Percentiles rank a stretch among this genome's conserved stretches.
Conservation (phyloP, 305 asterid species). For the Fraxinus sp. region DNA sequence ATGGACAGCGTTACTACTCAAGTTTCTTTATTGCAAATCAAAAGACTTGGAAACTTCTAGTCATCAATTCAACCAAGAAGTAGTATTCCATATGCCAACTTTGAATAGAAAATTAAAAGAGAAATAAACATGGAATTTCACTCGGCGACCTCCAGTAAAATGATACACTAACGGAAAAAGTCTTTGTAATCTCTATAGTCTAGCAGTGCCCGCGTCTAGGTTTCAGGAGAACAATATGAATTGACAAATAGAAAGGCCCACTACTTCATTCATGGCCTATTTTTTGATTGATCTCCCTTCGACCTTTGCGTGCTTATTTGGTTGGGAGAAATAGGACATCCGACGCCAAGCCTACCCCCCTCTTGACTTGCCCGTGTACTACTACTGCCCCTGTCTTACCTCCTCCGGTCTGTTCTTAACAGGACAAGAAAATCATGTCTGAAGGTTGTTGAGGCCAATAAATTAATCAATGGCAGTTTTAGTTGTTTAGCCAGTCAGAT, state of each 20-base stretch:
- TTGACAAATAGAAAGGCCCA: background rate
- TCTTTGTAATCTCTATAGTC: too few species aligned
- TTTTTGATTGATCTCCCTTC: background rate
- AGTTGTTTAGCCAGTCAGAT: conserved; percentile 1
- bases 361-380: too few species aligned
- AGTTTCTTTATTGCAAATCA: background rate
- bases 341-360: too few species aligned
- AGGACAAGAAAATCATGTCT: background rate
- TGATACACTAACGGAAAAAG: background rate
- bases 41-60: background rate
- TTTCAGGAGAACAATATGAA: too few species aligned
- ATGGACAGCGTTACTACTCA: background rate
- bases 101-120: background rate
- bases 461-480: background rate
- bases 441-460: background rate
- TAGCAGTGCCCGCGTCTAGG: too few species aligned
- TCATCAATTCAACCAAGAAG: background rate
- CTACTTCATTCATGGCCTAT: background rate
- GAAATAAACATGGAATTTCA: background rate
- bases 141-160: background rate
- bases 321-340: too few species aligned
- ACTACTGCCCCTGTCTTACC: too few species aligned
- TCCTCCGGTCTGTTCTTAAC: background rate
- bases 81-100: background rate
- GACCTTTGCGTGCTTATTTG: background rate